phyloP scores from a whole-genome alignment of 306 rosid genomes.

The Cucumis cinereus region DNA sequence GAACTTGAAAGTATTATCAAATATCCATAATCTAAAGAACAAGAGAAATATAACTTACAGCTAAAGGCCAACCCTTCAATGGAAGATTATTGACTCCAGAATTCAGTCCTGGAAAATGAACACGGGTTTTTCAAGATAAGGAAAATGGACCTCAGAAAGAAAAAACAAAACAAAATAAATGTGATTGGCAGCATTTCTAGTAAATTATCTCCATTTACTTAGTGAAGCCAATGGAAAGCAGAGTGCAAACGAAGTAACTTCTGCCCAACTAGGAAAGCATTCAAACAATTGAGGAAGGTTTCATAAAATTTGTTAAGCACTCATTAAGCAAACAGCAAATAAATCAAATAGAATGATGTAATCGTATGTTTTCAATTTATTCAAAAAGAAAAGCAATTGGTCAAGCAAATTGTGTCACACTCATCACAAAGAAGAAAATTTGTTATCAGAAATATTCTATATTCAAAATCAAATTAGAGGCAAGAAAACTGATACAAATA shows the following conservation, averaged over 20 bases:
- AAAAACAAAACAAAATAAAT: background rate
- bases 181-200: background rate
- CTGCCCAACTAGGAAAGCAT: background rate
- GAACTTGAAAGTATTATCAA: constrained; percentile 14
- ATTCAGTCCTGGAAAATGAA: constrained; percentile 47
- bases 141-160: background rate
- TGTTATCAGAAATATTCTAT: background rate
- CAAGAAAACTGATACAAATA: constrained; percentile 1
- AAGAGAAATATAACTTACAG: constrained; percentile 43
- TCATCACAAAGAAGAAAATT: background rate
- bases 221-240: background rate
- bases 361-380: background rate
- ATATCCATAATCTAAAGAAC: constrained; percentile 6
- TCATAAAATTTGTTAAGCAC: background rate
- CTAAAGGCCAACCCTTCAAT: constrained; percentile 91
- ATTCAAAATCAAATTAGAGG: background rate
- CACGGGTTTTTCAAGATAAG: constrained; percentile 6
- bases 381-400: background rate
- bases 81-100: constrained; percentile 69
- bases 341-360: background rate
- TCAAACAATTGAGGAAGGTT: background rate
- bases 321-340: background rate
- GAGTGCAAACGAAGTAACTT: background rate
- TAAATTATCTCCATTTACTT: background rate
- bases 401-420: background rate